A percentile compares a stretch with the other conserved stretches of the same genome.
Evolutionary conservation across 2,329 filamentous ascomycete genomes (phyloP).

Genomic region (Colletotrichum chrysophilum): DNA sequence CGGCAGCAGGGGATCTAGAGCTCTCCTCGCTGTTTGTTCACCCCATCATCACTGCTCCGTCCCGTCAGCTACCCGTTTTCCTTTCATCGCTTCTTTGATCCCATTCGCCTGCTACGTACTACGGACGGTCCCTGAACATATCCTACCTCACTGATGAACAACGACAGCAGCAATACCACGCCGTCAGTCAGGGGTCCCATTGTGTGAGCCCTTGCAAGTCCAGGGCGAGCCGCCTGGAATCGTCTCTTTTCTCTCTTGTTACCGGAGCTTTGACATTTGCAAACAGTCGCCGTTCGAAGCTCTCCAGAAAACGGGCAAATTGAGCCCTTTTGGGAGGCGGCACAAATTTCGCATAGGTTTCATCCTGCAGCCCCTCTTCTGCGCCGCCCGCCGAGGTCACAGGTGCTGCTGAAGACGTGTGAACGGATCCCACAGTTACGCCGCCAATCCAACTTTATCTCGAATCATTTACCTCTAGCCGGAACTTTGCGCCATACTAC

Average conservation of each 20-base stretch:
- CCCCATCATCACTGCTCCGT: background rate
- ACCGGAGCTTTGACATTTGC: background rate
- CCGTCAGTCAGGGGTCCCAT: background rate
- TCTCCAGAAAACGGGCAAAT: background rate
- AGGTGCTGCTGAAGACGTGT: background rate
- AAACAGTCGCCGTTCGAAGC: slow-evolving; percentile 1
- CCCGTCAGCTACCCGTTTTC: background rate
- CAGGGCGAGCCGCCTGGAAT: background rate
- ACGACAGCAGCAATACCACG: background rate
- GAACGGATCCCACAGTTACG: background rate
- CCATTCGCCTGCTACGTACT: background rate
- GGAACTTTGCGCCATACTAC: background rate
- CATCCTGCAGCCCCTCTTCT: background rate
- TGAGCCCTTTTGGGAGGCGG: background rate
- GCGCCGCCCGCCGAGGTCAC: background rate
- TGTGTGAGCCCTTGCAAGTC: background rate
- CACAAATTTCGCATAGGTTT: background rate
- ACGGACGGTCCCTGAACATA: background rate
- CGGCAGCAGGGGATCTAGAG: background rate
- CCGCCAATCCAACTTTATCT: slow-evolving; percentile 8
- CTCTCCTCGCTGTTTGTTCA: background rate
- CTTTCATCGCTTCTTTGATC: background rate
- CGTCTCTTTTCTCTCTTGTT: background rate
- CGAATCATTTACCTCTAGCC: background rate
- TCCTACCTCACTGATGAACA: background rate